Base-by-base conservation (phyloP, 805 yeast species). In the Pichia ethanolica region DNA sequence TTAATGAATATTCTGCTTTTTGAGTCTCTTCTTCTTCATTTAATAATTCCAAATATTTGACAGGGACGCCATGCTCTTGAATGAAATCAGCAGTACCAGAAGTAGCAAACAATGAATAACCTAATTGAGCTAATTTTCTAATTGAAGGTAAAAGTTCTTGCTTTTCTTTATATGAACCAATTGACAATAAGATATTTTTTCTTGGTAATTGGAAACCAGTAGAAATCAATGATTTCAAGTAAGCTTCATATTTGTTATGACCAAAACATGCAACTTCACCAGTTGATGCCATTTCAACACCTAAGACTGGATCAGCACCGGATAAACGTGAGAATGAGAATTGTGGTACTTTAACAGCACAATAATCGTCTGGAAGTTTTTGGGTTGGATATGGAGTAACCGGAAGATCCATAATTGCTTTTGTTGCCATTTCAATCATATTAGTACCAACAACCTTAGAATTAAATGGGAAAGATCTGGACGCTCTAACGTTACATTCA, bases 241-340 rank as follows among this genome's bases (percentile, higher is more conserved):
- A 93, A 26, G 99, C 99, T 73, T 95, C 99, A 65, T 89, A 90
- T 71, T 91, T 91, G 75, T 90, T 84, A 64, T 78, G 89, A 63
- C 99, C 99, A 65, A 93, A 91, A 55, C 95, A 81, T 45, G 99
- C 99, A 64, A 90, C 97, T 70, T 89, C 98, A 77, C 98, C 98
- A 54, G 98, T 91, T 33, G 97, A 91, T 20, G 98, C 97, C 98
- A 91, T 91, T 72, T 91, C 98, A 56, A 91, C 98, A 73, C 98
- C 98, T 57, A 91, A 75, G 53, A 91, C 89, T 47, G 98, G 98
- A 68, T 91, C 98, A 49, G 98, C 98, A 60, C 98, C 98, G 44
- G 97, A 87, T 58, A 91, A 78, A 69, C 98, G 83, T 33, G 97
- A 86, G 82, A 93, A 91, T 7, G 97, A 90, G 72, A 91, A 91